Conservation (phyloP, 805 yeast species). For the Yamadazyma kitorensis region DNA sequence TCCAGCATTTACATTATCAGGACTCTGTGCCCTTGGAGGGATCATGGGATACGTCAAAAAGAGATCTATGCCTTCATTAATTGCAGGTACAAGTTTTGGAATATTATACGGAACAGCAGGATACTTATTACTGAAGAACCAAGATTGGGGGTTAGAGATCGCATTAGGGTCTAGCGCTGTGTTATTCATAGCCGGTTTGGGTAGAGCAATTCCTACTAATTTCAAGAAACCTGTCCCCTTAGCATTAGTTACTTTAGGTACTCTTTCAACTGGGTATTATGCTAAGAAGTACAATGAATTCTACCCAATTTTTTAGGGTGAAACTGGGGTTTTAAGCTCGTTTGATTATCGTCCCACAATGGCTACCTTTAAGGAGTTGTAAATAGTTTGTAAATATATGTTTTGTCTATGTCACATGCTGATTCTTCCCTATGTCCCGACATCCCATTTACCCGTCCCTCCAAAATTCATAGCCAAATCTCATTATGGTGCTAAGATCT, state of each 20-base stretch:
- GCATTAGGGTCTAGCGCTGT: conserved; percentile 72
- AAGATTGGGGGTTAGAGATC: conserved; percentile 76
- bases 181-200: conserved; percentile 68
- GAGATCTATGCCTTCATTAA: conserved; percentile 73
- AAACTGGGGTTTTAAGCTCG: too few species aligned
- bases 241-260: conserved; percentile 60
- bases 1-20: conserved; percentile 71
- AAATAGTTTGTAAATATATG: too few species aligned
- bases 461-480: too few species aligned
- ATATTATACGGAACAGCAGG: conserved; percentile 67
- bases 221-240: conserved; percentile 78
- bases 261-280: conserved; percentile 64
- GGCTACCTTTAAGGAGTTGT: too few species aligned
- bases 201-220: conserved; percentile 58
- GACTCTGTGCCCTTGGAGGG: conserved; percentile 69
- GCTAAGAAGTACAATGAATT: conserved; percentile 73
- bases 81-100: conserved; percentile 68
- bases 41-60: conserved; percentile 63
- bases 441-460: too few species aligned
- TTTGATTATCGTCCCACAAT: too few species aligned
- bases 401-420: too few species aligned
- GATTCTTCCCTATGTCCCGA: too few species aligned
- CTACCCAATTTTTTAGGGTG: conserved; percentile 35
- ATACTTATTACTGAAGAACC: conserved; percentile 67
- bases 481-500: too few species aligned